Conservation (phyloP, 768 basidiomycete genomes). For the Suillus cothurnatus region DNA sequence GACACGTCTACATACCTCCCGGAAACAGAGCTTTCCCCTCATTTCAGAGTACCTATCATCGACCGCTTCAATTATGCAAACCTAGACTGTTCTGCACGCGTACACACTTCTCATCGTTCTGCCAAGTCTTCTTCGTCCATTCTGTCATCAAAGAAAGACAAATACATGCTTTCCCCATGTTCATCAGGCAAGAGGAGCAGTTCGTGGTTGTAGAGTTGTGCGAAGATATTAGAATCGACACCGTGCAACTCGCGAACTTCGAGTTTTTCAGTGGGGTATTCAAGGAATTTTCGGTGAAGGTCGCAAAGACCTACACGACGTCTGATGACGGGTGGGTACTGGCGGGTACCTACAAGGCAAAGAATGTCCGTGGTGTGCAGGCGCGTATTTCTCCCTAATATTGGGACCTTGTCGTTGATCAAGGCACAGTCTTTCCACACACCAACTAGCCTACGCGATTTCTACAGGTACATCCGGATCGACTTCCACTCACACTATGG, state of each 20-base stretch:
- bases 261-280: constrained; percentile 98
- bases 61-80: constrained; percentile 96
- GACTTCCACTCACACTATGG: constrained; percentile 95
- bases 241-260: constrained; percentile 93
- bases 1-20: constrained; percentile 17
- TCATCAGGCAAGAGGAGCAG: constrained; percentile 50
- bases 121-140: constrained; percentile 85
- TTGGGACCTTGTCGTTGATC: constrained; percentile 3
- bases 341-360: constrained; percentile 81
- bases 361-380: constrained; percentile 91
- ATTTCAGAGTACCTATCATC: constrained; percentile 72
- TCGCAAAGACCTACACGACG: constrained; percentile 76
- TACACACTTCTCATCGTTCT: constrained; percentile 79
- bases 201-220: constrained; percentile 96
- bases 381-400: constrained; percentile 43
- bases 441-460: constrained; percentile 70
- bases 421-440: constrained; percentile 70
- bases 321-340: constrained; percentile 64
- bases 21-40: constrained; percentile 45
- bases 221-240: constrained; percentile 96
- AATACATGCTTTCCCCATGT: constrained; percentile 97
- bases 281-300: constrained; percentile 87
- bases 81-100: constrained; percentile 89
- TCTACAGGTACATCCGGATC: constrained; percentile 92
- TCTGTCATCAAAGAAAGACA: constrained; percentile 85